A percentile compares a stretch with the other conserved stretches of the same genome.
phyloP scores from a whole-genome alignment of 2,329 filamentous ascomycete genomes.

The Exophiala calicioides region DNA sequence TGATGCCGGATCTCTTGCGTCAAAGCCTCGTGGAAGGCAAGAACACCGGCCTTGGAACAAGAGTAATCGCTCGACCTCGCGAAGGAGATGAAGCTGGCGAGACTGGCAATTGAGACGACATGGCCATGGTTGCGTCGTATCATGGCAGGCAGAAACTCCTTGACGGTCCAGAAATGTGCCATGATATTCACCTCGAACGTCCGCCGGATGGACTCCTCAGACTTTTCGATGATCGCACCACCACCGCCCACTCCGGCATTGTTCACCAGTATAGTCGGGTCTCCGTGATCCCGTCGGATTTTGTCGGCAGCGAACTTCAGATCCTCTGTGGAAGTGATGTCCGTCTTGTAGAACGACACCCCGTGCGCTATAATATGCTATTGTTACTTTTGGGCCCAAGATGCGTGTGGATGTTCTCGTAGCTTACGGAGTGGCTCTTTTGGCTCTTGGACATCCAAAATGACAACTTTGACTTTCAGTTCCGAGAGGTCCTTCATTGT shows the following conservation, averaged over 20 bases:
- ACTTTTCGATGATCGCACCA: slow-evolving; percentile 58
- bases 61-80: slow-evolving; percentile 68
- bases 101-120: slow-evolving; percentile 69
- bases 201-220: slow-evolving; percentile 61
- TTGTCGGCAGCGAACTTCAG: neutral
- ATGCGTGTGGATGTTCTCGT: neutral
- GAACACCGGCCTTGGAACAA: slow-evolving; percentile 64
- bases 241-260: slow-evolving; percentile 53
- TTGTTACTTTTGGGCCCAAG: slow-evolving; percentile 58
- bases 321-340: neutral
- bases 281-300: slow-evolving; percentile 44
- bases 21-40: slow-evolving; percentile 67
- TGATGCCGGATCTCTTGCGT: slow-evolving; percentile 5
- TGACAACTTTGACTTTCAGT: slow-evolving; percentile 64
- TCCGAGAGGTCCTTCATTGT: neutral
- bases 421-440: slow-evolving; percentile 61
- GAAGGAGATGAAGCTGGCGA: slow-evolving; percentile 61
- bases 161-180: slow-evolving; percentile 64
- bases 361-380: slow-evolving; percentile 8
- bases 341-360: neutral
- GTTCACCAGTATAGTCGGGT: slow-evolving; percentile 51
- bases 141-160: slow-evolving; percentile 68
- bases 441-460: slow-evolving; percentile 64
- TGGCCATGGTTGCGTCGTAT: slow-evolving; percentile 66
- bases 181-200: slow-evolving; percentile 72